Base-by-base conservation (phyloP, 2,329 filamentous ascomycete genomes). In the Hypoxylon sp. region DNA sequence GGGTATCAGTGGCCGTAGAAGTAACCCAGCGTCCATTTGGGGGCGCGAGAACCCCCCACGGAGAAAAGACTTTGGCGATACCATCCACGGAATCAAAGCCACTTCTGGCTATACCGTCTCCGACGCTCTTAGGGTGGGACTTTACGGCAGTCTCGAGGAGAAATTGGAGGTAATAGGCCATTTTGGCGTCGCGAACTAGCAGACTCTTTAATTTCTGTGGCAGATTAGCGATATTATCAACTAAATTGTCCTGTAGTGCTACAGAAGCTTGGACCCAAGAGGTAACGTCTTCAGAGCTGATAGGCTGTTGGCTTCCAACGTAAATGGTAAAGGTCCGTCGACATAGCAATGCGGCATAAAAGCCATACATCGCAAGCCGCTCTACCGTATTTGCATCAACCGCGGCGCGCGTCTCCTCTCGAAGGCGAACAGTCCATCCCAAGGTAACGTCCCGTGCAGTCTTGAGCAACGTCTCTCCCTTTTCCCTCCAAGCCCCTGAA, bases 311-410 rank as follows among this genome's bases (percentile, higher is more conserved):
- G 0, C 14, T 47, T 5, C 62, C 54, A 0, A 54, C 26, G 17
- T 62, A 52, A 1, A 64, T 17, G 2, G 66, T 19, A 19, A 77
- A 77, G 2, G 75, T 77, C 4, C 61, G 46, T 9, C 76, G 71
- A 55, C 88, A 91, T 0, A 91, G 78, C 0, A 92, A 67, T 0
- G 89, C 84, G 0, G 88, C 84, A 77, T 84, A 84, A 0, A 91
- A 81, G 0, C 82, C 82, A 67, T 86, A 88, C 0, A 73, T 69
- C 2, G 83, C 80, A 5, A 77, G 74, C 17, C 79, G 80, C 14
- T 79, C 76, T 0, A 84, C 78, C 0, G 75, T 75, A 5, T 82
- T 77, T 0, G 78, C 75, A 22, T 86, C 81, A 0, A 53, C 75
- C 0, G 81, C 77, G 0, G 72, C 76, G 10, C 78, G 77, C 0